Evolutionary conservation across 1,284 basidiomycete species (phyloP), one percentile per base, ranked within the genome.

Genomic region (Porogramme epimiltina): DNA sequence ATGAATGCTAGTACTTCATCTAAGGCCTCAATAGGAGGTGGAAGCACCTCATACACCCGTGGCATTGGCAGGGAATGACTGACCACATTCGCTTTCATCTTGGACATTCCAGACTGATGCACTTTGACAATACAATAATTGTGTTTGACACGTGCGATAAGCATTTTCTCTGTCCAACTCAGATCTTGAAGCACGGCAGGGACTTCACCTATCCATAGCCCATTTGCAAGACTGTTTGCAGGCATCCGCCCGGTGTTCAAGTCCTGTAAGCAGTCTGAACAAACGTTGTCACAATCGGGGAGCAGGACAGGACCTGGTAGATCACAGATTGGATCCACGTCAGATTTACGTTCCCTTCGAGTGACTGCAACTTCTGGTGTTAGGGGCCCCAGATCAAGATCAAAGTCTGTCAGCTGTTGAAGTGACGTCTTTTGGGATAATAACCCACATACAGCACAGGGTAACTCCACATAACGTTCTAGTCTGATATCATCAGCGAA

Each of bases 161-260:
- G 34, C 19, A 72, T 23, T 48, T 66, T 58, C 47, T 76, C 73
- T 8, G 63, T 58, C 50, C 64, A 71, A 2, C 47, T 62, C 18
- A 76, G 50, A 16, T 54, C 39, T 39, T 58, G 19, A 0, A 75
- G 46, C 16, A 62, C 54, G 20, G 45, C 2, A 1, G 73, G 73
- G 0, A 74, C 62, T 9, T 67, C 51, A 16, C 74, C 73, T 0
- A 76, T 22, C 74, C 73, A 77, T 2, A 73, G 45, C 1, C 70
- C 69, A 54, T 71, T 71, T 1, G 67, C 67, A 8, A 76, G 45
- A n/a, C 71, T 59, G 39, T 51, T 22, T n/a, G 38, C 42, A 10
- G 71, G 71, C 13, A 69, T 47, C 34, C 52, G 8, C 58, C 1
- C 58, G 55, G 18, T 62, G 57, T 3, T 45, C 19, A 3, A 42